Conservation (phyloP, 768 basidiomycete genomes). For the Leccinum truebloodii region DNA sequence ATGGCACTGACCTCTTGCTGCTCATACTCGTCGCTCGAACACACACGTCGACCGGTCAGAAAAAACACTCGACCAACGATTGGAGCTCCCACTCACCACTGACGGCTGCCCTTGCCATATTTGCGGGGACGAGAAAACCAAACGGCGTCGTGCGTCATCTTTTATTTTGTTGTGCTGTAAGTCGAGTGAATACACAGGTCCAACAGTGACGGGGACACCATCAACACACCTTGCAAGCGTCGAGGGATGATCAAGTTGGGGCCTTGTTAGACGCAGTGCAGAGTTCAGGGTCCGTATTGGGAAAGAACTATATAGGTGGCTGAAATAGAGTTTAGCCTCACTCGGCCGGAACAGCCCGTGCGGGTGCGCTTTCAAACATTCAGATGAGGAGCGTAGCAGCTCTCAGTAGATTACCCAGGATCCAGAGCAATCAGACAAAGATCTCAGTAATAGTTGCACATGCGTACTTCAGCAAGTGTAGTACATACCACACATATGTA, state of each 20-base stretch:
- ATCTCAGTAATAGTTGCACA: no score
- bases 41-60: neutral
- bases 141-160: constrained; percentile 98
- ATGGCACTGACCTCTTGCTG: no score
- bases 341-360: no score
- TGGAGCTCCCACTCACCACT: constrained; percentile 63
- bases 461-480: no score
- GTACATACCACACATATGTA: no score
- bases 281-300: neutral
- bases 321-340: constrained; percentile 19
- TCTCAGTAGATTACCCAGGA: no score
- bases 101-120: constrained; percentile 92
- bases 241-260: constrained; percentile 4
- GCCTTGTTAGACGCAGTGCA: neutral
- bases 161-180: constrained; percentile 59
- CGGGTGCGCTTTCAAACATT: no score
- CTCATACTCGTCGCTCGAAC: no score
- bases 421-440: no score
- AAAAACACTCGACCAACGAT: neutral
- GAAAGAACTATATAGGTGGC: constrained; percentile 32
- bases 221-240: constrained; percentile 23
- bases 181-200: neutral
- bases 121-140: constrained; percentile 97
- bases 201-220: neutral
- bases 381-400: no score